Evolutionary conservation across 2,329 filamentous ascomycete genomes (phyloP), one percentile per base, ranked within the genome.

Genomic region (Fonsecaea erecta): DNA sequence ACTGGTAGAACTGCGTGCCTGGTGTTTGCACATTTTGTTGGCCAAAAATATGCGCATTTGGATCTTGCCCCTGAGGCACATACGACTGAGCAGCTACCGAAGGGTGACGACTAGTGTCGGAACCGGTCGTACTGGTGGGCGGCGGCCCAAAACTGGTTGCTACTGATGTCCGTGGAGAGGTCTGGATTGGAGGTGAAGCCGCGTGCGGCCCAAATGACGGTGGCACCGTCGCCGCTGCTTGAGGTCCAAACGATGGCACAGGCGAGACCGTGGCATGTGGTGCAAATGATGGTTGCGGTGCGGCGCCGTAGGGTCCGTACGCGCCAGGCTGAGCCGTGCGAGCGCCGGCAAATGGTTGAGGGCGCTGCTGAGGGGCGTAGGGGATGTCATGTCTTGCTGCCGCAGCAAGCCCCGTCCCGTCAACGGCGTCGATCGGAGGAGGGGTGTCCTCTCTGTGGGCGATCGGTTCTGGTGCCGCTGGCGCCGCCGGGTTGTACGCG

Each of bases 401-500:
- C 4, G 78, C 77, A 46, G 77, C 73, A 4, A 82, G 76, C 2
- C 80, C 81, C 0, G 80, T 82, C 14, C 81, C 81, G 35, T 74
- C 76, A 16, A 76, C 80, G 40, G 80, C 84, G 74, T 88, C 86
- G 28, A 79, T 77, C 12, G 87, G 87, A 6, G 87, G 87, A 1
- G 87, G 87, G 3, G 87, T 89, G 77, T 88, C 88, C 74, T 89
- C 86, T n/a, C 87, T 83, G 71, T 87, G 83, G 48, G 83, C 80
- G 59, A 89, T 87, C 1, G 85, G 86, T 72, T 89, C 87, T 6
- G 87, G 87, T 0, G 86, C 86, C n/a, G 86, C 80, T 24, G 87
- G 87, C 4, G 87, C 86, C 9, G 87, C 86, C 16, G 87, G 87
- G 69, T 89, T 89, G 73, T 89, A 89, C n/a, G 85, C 83, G 66